Conservation (phyloP, 1,139 yeast genomes). For the Saccharomyces hybrid region DNA sequence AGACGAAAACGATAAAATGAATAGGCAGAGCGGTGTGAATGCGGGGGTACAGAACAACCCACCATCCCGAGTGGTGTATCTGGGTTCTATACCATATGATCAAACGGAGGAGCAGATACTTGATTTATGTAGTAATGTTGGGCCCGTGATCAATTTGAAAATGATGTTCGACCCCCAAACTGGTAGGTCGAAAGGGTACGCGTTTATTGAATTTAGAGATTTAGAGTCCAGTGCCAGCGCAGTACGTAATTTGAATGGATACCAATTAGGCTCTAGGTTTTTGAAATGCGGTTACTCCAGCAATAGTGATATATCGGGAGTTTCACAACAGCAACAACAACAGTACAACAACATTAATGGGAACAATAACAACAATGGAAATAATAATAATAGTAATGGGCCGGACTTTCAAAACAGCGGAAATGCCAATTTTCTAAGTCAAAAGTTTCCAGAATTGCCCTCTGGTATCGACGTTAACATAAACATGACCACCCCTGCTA, state of each 20-base stretch:
- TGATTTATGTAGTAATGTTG: slow-evolving; percentile 39
- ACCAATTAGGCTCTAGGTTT: slow-evolving; percentile 63
- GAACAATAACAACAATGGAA: slow-evolving; percentile 2
- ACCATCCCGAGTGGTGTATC: slow-evolving; percentile 44
- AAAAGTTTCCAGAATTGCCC: slow-evolving; percentile 38
- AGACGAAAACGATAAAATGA: slow-evolving; percentile 5
- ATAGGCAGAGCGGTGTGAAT: slow-evolving; percentile 10
- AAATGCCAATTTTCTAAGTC: not conserved
- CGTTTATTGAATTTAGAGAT: slow-evolving; percentile 72
- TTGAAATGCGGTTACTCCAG: slow-evolving; percentile 66
- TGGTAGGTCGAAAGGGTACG: slow-evolving; percentile 88
- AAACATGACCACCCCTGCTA: slow-evolving; percentile 51
- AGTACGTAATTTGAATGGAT: slow-evolving; percentile 77
- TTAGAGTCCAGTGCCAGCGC: slow-evolving; percentile 85
- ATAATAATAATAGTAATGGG: slow-evolving; percentile 10
- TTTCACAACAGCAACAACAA: slow-evolving; percentile 8
- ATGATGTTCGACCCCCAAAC: slow-evolving; percentile 81
- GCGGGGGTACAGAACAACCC: slow-evolving; percentile 21
- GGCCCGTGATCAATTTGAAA: slow-evolving; percentile 74
- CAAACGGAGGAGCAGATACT: slow-evolving; percentile 85
- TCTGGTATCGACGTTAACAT: slow-evolving; percentile 49
- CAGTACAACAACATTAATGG: slow-evolving; percentile 1
- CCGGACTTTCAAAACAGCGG: slow-evolving; percentile 9
- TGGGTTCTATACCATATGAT: slow-evolving; percentile 65
- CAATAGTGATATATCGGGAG: slow-evolving; percentile 19